phyloP scores from a whole-genome alignment of 352 stramenopile species.

The Pythium graminicola region DNA sequence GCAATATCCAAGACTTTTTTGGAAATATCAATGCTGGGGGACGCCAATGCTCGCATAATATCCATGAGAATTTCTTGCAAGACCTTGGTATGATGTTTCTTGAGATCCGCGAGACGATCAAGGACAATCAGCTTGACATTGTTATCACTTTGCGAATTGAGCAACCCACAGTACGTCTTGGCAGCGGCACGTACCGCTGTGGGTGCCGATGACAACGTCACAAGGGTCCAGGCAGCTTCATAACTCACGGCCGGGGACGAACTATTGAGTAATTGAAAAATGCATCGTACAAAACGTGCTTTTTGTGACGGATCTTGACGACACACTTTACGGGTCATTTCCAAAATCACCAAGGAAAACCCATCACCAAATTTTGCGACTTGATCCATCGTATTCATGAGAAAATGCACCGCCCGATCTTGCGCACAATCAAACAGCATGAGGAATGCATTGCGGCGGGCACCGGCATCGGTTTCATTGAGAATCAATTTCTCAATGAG shows the following conservation, averaged over 20 bases:
- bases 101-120: conserved; percentile 95
- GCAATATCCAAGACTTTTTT: conserved; percentile 98
- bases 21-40: conserved; percentile 97
- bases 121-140: conserved; percentile 99
- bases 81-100: conserved; percentile 96
- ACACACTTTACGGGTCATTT: conserved; percentile 98
- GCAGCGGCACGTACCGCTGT: conserved; percentile 96
- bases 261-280: conserved; percentile 97
- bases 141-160: conserved; percentile 99
- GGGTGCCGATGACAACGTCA: conserved; percentile 96
- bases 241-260: conserved; percentile 92
- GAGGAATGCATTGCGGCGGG: conserved; percentile 97
- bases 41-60: conserved; percentile 95
- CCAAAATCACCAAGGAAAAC: conserved; percentile 98
- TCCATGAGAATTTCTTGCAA: conserved; percentile 99
- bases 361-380: conserved; percentile 94
- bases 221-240: conserved; percentile 98
- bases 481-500: conserved; percentile 95
- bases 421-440: conserved; percentile 99
- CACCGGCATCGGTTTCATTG: conserved; percentile 92
- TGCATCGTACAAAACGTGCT: conserved; percentile 97
- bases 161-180: conserved; percentile 95
- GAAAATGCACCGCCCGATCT: conserved; percentile 96
- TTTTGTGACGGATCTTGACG: conserved; percentile 97
- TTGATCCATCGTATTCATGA: conserved; percentile 96